These are phyloP conservation scores for Cucumis cinereus DNA, from an alignment of 306 rosid species.

Conservation along the genomic window DNA sequence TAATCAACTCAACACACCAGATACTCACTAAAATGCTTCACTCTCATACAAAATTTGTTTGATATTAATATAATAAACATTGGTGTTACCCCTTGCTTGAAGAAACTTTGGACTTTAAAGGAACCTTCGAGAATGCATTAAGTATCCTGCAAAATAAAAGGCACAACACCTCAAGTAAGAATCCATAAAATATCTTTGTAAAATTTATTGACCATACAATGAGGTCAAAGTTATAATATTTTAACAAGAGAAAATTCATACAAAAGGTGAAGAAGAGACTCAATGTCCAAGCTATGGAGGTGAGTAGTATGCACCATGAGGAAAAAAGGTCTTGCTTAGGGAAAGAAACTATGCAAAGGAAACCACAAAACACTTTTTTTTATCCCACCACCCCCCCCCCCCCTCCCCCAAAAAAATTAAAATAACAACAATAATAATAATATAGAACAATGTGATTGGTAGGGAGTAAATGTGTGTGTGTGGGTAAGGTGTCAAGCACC, in stretches of 20 bases:
- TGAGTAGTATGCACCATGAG: not conserved
- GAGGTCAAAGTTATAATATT: not conserved
- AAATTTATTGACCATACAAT: not conserved
- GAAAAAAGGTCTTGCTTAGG: not conserved
- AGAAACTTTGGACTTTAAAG: conserved; percentile 46
- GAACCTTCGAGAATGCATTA: conserved; percentile 59
- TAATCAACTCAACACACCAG: too few relatives aligned
- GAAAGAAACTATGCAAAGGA: not conserved
- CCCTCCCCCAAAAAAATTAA: not conserved
- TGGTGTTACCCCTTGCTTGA: conserved; percentile 42
- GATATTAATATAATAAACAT: not conserved
- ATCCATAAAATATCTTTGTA: not conserved
- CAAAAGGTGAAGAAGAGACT: not conserved
- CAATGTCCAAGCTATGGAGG: not conserved
- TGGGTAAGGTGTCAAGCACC: not conserved
- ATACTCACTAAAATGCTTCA: not conserved
- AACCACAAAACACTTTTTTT: not conserved
- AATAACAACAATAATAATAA: too few relatives aligned
- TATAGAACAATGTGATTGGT: not conserved
- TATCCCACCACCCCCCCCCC: too few relatives aligned
- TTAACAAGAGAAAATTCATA: not conserved
- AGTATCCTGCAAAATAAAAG: conserved; percentile 54
- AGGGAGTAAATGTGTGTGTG: not conserved
- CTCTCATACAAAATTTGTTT: not conserved
- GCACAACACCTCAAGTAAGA: not conserved